A percentile compares a stretch with the other conserved stretches of the same genome.
These are phyloP conservation scores for Tolypocladium inflatum DNA, from an alignment of 2,329 filamentous ascomycete species.

Conservation along the genomic window DNA sequence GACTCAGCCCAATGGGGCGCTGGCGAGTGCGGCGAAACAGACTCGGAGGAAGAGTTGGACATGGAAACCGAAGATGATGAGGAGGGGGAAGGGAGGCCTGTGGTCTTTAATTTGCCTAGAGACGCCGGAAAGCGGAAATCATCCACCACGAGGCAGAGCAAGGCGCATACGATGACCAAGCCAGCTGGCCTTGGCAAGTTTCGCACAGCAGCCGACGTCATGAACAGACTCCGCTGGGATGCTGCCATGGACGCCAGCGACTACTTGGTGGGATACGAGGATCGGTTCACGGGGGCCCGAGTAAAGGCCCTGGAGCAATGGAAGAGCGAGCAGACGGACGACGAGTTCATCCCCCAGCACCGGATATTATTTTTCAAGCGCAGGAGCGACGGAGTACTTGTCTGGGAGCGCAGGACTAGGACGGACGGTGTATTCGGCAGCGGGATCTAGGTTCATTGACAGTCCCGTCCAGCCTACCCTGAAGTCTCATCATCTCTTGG, in stretches of 20 bases:
- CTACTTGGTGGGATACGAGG: constrained; percentile 51
- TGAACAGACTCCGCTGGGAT: constrained; percentile 53
- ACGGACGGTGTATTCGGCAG: constrained; percentile 48
- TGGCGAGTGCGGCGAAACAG: constrained; percentile 25
- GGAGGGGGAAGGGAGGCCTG: constrained; percentile 6
- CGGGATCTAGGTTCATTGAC: constrained; percentile 14
- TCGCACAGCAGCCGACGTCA: constrained; percentile 46
- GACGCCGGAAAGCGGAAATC: background rate
- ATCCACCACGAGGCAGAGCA: background rate
- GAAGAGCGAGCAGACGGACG: constrained; percentile 53
- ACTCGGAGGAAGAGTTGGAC: constrained; percentile 31
- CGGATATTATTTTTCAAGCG: constrained; percentile 52
- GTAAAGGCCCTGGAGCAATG: constrained; percentile 46
- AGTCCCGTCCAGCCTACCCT: background rate
- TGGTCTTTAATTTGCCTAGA: background rate
- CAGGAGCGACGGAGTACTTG: constrained; percentile 35
- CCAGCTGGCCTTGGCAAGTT: constrained; percentile 34
- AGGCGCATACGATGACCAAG: constrained; percentile 5
- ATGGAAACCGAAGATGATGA: constrained; percentile 24
- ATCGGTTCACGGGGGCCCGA: constrained; percentile 45
- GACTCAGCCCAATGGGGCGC: constrained; percentile 41
- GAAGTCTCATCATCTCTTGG: background rate
- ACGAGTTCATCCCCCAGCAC: constrained; percentile 59
- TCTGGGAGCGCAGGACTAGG: constrained; percentile 48
- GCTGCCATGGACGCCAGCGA: constrained; percentile 39